Evolutionary conservation across 108 stramenopile genomes (phyloP).

Genomic region (Pseudonitzschia multiseries): DNA sequence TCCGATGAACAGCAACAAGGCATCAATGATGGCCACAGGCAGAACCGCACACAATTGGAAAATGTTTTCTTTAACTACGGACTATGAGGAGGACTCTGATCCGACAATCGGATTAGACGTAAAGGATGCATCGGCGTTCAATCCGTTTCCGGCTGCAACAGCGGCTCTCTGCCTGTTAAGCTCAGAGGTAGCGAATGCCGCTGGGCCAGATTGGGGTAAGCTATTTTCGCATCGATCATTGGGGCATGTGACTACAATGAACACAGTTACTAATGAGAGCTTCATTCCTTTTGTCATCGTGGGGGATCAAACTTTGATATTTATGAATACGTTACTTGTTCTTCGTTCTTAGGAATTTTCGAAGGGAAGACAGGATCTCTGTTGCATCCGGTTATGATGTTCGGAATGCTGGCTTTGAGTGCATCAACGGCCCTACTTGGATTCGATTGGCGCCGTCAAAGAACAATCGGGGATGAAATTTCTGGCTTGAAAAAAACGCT

Average conservation of each 20-base stretch:
- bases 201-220: slow-evolving; percentile 54
- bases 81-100: not conserved
- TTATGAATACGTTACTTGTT: slow-evolving; percentile 7
- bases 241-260: not conserved
- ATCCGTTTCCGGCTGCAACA: slow-evolving; percentile 20
- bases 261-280: not conserved
- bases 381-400: slow-evolving; percentile 90
- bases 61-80: not conserved
- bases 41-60: not conserved
- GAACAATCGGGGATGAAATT: slow-evolving; percentile 89
- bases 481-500: slow-evolving; percentile 61
- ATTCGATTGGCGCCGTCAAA: slow-evolving; percentile 86
- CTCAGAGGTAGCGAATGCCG: slow-evolving; percentile 36
- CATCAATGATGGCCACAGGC: not conserved
- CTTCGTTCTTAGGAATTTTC: slow-evolving; percentile 35
- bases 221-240: not conserved
- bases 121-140: not conserved
- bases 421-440: slow-evolving; percentile 86
- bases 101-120: not conserved
- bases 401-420: slow-evolving; percentile 58
- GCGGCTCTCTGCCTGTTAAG: slow-evolving; percentile 27
- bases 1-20: slow-evolving; percentile 7
- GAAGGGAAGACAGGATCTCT: slow-evolving; percentile 80
- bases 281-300: not conserved
- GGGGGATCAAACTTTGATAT: not conserved